Base-by-base conservation (phyloP, 306 rosid genomes). In the Cercis canadensis region DNA sequence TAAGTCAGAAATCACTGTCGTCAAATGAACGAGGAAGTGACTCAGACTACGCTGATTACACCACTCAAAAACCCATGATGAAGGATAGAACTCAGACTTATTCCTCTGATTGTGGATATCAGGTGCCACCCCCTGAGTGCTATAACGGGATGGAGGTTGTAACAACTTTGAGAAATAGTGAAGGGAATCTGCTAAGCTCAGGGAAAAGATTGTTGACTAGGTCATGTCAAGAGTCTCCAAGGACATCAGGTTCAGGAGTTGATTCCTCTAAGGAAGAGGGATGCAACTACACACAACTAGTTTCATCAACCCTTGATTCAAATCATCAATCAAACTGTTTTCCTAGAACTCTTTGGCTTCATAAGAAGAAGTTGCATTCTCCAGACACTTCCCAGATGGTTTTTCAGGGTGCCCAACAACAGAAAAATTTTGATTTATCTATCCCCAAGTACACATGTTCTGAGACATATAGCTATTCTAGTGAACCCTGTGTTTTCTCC, bases 131-230 rank as follows among this genome's bases (percentile, higher is more conserved):
- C 16, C 73, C 71, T 62, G 80, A 80, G 67, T 62, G 71, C 54
- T 53, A 44, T 65, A 70, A 51, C 57, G 73, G 54, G 76, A 69
- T 36, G 79, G 89, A 84, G 44, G 76, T 24, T 11, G 84, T 75
- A 51, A 74, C 78, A 11, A 80, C 86, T 16, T 72, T 79, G 75
- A 85, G 96, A 80, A 83, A 84, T 62, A 65, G 80, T 11, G 90
- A 85, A 55, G 92, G 88, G 67, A 89, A 89, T 67, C 39, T 79
- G 54, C 85, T 83, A n/a, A 75, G 93, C 78, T 82, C 96, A 57
- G 76, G 78, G 71, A 78, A 84, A 21, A 72, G 81, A 34, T 31
- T 75, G 14, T 65, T 79, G 49, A 65, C 52, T 11, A 43, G 67
- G 75, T 73, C 89, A n/a, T 79, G 70, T 19, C 82, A 78, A 68